Percentiles rank a stretch among this genome's conserved stretches.
These are phyloP conservation scores for Elaeis oleifera DNA, from an alignment of 202 grass and related monocot genomes.

Conservation along the genomic window DNA sequence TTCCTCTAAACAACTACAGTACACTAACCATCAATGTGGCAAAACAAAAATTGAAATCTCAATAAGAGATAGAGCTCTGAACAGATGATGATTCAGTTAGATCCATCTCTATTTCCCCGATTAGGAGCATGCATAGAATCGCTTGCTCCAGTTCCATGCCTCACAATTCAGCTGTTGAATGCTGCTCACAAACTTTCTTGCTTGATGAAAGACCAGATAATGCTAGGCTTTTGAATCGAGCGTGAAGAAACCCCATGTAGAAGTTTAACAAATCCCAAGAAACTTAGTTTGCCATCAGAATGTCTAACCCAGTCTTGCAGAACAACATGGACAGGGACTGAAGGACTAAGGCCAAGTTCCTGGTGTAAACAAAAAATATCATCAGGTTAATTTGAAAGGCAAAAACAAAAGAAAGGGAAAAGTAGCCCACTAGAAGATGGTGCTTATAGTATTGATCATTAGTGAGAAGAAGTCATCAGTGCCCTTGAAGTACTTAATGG, in stretches of 20 bases:
- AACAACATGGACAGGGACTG: slow-evolving; percentile 87
- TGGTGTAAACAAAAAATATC: slow-evolving; percentile 24
- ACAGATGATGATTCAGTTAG: slow-evolving; percentile 30
- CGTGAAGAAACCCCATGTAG: slow-evolving; percentile 84
- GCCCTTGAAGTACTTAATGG: no score
- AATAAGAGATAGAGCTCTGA: slow-evolving; percentile 13
- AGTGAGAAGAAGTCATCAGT: no score
- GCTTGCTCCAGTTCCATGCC: slow-evolving; percentile 17
- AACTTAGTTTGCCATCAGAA: slow-evolving; percentile 85
- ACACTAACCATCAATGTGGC: slow-evolving; percentile 37
- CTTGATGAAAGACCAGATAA: slow-evolving; percentile 29
- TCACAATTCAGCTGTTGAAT: background rate
- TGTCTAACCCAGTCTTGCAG: slow-evolving; percentile 99
- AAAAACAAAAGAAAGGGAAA: background rate
- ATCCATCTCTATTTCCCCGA: background rate
- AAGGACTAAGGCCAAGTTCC: slow-evolving; percentile 92
- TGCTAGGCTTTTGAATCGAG: slow-evolving; percentile 51
- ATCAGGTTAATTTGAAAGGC: background rate
- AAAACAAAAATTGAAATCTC: slow-evolving; percentile 9
- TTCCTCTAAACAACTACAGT: slow-evolving; percentile 41
- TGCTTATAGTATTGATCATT: no score
- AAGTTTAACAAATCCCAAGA: slow-evolving; percentile 96
- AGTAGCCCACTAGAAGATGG: no score
- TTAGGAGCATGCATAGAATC: slow-evolving; percentile 23
- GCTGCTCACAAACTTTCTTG: slow-evolving; percentile 26